These are phyloP conservation scores for Ogataea pini DNA, from an alignment of 805 yeast species.

Conservation along the genomic window DNA sequence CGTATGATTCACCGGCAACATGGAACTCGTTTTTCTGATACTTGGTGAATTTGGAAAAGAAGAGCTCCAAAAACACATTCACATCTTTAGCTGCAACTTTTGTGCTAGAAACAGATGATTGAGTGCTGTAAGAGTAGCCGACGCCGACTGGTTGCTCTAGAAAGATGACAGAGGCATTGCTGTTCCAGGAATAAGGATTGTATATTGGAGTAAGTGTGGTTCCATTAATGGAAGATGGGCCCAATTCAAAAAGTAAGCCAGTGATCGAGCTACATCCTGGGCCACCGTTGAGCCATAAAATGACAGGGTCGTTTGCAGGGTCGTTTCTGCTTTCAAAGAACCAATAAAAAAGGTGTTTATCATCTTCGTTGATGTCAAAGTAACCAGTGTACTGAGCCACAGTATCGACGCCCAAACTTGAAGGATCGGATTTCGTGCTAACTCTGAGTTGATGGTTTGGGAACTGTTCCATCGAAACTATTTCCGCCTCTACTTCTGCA, in stretches of 20 bases:
- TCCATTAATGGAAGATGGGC: constrained; percentile 67
- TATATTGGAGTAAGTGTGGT: constrained; percentile 59
- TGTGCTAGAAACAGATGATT: constrained; percentile 62
- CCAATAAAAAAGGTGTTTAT: constrained; percentile 83
- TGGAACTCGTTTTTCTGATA: constrained; percentile 64
- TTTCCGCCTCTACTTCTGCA: constrained; percentile 7
- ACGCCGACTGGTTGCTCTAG: constrained; percentile 89
- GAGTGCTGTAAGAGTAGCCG: constrained; percentile 60
- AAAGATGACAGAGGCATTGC: constrained; percentile 81
- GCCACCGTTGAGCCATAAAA: constrained; percentile 92
- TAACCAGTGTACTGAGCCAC: constrained; percentile 87
- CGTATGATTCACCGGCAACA: constrained; percentile 92
- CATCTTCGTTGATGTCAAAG: constrained; percentile 61
- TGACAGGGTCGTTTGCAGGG: constrained; percentile 81
- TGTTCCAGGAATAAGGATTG: constrained; percentile 84
- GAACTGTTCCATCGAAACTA: constrained; percentile 13
- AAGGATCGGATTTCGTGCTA: constrained; percentile 46
- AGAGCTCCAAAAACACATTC: constrained; percentile 74
- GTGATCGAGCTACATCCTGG: constrained; percentile 93
- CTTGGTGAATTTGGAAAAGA: constrained; percentile 70
- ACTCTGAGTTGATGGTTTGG: constrained; percentile 30
- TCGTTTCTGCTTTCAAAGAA: constrained; percentile 87
- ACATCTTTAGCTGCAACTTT: constrained; percentile 84
- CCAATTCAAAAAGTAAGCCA: constrained; percentile 83
- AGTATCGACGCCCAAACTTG: constrained; percentile 71